Evolutionary conservation across 163 green algal species (phyloP).

Genomic region (Chloromonas sp.): DNA sequence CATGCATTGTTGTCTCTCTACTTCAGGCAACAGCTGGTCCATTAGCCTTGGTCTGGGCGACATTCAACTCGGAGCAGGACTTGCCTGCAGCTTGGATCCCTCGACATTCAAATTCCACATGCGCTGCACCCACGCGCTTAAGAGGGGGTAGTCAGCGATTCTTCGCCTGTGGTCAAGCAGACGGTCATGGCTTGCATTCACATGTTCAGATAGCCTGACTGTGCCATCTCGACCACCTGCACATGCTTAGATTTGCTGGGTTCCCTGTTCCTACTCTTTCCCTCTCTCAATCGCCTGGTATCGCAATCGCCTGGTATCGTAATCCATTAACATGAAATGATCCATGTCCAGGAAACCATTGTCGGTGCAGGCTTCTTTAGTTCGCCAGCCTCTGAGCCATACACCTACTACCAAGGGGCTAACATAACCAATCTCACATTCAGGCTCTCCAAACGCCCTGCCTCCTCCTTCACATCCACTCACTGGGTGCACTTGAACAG

Average conservation of each 20-base stretch:
- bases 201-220: not conserved
- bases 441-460: not conserved
- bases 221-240: not conserved
- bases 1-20: too few species aligned
- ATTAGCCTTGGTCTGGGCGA: too few species aligned
- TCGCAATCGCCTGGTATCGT: not conserved
- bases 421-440: not conserved
- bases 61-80: too few species aligned
- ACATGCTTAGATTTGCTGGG: not conserved
- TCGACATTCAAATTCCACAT: constrained; percentile 4
- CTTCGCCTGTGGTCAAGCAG: not conserved
- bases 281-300: not conserved
- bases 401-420: not conserved
- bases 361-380: not conserved
- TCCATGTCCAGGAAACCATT: too few species aligned
- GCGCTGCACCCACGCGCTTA: not conserved
- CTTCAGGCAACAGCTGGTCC: too few species aligned
- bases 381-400: too few species aligned
- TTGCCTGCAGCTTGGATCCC: not conserved
- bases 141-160: not conserved
- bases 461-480: not conserved
- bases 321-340: too few species aligned
- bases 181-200: not conserved
- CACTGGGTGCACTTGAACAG: constrained; percentile 14
- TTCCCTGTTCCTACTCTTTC: not conserved